Conservation (phyloP, 2,329 filamentous ascomycete genomes). For the Dothidotthia symphoricarpi region DNA sequence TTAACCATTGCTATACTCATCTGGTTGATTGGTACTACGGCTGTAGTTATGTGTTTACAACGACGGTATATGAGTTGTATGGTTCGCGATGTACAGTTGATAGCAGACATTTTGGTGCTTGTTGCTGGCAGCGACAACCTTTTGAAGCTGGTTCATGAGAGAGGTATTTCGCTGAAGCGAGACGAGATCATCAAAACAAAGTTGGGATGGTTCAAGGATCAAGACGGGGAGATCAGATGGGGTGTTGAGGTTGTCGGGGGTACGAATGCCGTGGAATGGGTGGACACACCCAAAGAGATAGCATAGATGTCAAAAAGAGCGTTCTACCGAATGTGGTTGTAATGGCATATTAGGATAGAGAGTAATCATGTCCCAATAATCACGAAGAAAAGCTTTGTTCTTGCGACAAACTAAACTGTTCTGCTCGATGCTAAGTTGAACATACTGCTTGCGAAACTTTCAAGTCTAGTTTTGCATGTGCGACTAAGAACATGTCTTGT, state of each 20-base stretch:
- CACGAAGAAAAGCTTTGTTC: too few species aligned
- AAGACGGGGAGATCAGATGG: conserved; percentile 19
- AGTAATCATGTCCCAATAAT: too few species aligned
- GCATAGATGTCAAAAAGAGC: too few species aligned
- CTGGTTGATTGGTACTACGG: background rate
- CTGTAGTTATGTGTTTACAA: conserved; percentile 5
- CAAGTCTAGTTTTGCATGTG: too few species aligned
- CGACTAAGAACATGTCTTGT: too few species aligned
- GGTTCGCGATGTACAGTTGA: conserved; percentile 21
- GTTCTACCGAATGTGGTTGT: too few species aligned
- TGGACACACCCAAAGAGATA: conserved; percentile 4
- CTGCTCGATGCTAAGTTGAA: too few species aligned
- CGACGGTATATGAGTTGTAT: conserved; percentile 13
- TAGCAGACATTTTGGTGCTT: conserved; percentile 25
- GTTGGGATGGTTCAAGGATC: conserved; percentile 24
- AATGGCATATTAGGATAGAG: too few species aligned
- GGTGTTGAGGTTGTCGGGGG: conserved; percentile 26
- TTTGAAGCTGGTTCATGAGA: conserved; percentile 16
- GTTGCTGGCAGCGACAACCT: conserved; percentile 26
- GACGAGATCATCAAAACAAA: conserved; percentile 10
- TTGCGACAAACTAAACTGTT: too few species aligned
- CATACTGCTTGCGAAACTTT: too few species aligned
- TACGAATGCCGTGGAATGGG: conserved; percentile 3
- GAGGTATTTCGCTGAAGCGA: conserved; percentile 11
- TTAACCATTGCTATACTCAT: conserved; percentile 16